Percentiles rank a stretch among this genome's conserved stretches.
phyloP scores from a whole-genome alignment of 1,284 basidiomycete species.

The Cutaneotrichosporon daszewskae region DNA sequence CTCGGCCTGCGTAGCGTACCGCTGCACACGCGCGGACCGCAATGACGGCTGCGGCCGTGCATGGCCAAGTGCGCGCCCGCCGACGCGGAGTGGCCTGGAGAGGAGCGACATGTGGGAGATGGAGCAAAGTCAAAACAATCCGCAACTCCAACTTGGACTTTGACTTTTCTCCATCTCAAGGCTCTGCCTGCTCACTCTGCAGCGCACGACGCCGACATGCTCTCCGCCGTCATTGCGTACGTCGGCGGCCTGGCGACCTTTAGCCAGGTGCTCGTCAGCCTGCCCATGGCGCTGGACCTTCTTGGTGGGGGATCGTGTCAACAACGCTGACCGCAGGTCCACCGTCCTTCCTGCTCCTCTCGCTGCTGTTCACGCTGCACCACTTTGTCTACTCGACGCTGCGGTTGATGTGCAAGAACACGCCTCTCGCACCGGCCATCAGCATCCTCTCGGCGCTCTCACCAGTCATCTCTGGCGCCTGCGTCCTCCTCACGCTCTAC shows the following conservation, averaged over 20 bases:
- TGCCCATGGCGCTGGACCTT: constrained; percentile 43
- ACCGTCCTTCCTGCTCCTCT: constrained; percentile 47
- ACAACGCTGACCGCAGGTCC: constrained; percentile 29
- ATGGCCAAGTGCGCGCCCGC: neutral
- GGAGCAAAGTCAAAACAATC: neutral
- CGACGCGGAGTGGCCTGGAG: neutral
- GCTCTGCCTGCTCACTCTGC: neutral
- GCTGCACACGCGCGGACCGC: no score
- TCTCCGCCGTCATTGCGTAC: constrained; percentile 24
- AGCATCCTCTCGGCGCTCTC: constrained; percentile 41
- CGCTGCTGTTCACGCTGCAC: constrained; percentile 44
- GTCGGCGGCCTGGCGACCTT: constrained; percentile 43
- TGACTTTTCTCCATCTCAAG: neutral
- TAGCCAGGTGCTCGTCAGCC: constrained; percentile 38
- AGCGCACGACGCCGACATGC: constrained; percentile 4
- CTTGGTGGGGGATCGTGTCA: constrained; percentile 31
- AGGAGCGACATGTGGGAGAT: neutral
- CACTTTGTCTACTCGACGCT: constrained; percentile 46
- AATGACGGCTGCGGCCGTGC: no score
- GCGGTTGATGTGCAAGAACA: constrained; percentile 43
- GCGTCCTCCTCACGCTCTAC: constrained; percentile 34
- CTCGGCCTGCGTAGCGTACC: no score
- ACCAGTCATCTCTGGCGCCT: constrained; percentile 35
- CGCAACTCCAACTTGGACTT: neutral
- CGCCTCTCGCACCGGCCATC: constrained; percentile 39